Percentiles rank a stretch among this genome's conserved stretches.
Evolutionary conservation across 768 basidiomycete species (phyloP).

Genomic region (Lactifluus piperatus): DNA sequence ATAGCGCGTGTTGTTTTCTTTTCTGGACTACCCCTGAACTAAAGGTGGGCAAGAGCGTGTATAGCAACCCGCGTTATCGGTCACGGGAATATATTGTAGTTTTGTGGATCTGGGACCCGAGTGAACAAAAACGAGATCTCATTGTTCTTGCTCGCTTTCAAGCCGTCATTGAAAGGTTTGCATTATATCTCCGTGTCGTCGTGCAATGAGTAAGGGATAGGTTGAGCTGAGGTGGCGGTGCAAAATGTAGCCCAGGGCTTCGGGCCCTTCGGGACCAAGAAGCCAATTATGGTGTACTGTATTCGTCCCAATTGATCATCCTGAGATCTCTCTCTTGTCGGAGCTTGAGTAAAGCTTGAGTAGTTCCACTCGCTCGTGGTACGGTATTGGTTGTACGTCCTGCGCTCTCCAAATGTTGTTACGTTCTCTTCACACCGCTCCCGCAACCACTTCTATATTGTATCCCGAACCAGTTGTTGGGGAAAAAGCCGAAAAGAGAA

Average conservation of each 20-base stretch:
- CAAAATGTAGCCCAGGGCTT: constrained; percentile 18
- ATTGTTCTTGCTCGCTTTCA: too few relatives aligned
- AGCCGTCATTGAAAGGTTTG: too few relatives aligned
- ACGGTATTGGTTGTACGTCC: too few relatives aligned
- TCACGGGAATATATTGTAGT: constrained; percentile 49
- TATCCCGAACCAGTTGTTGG: too few relatives aligned
- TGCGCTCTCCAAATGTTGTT: too few relatives aligned
- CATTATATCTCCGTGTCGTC: neutral
- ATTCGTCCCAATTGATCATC: too few relatives aligned
- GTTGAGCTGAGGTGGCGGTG: constrained; percentile 8
- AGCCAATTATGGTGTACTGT: constrained; percentile 12
- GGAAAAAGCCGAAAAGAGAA: too few relatives aligned
- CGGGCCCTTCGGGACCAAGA: constrained; percentile 11
- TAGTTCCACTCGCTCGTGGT: too few relatives aligned
- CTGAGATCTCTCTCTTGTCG: too few relatives aligned
- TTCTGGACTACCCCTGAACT: constrained; percentile 16
- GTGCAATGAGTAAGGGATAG: neutral
- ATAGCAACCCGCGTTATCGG: constrained; percentile 70
- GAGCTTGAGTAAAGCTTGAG: too few relatives aligned
- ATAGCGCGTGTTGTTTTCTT: constrained; percentile 19
- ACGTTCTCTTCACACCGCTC: too few relatives aligned
- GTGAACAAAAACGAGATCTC: neutral
- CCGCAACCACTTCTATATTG: too few relatives aligned
- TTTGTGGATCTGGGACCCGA: constrained; percentile 31
- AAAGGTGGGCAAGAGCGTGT: constrained; percentile 80